Conservation (phyloP, 2,329 filamentous ascomycete genomes). For the Ilyonectria destructans region DNA sequence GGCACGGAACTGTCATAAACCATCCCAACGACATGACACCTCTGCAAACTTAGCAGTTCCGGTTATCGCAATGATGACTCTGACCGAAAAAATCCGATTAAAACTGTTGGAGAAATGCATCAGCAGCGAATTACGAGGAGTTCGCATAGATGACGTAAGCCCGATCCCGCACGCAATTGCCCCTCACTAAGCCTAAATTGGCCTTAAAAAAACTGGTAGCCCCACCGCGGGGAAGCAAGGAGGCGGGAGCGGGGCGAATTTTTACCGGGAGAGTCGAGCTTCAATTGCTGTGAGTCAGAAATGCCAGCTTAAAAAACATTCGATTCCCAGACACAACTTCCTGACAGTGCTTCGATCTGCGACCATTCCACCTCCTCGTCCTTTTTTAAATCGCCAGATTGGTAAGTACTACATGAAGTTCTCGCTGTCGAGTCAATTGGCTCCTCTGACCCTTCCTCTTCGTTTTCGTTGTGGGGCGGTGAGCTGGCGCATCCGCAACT, state of each 20-base stretch:
- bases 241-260: constrained; percentile 45
- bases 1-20: too few relatives aligned
- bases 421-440: constrained; percentile 5
- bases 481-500: constrained; percentile 12
- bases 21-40: too few relatives aligned
- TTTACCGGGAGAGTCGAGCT: constrained; percentile 37
- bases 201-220: constrained; percentile 1
- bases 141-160: not conserved
- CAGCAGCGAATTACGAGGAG: not conserved
- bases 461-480: constrained; percentile 20
- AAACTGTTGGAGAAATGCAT: not conserved
- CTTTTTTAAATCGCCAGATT: not conserved
- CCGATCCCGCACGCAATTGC: constrained; percentile 14
- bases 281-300: constrained; percentile 47
- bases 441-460: constrained; percentile 10
- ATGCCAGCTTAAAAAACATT: constrained; percentile 5
- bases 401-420: constrained; percentile 14
- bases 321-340: constrained; percentile 6
- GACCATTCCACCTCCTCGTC: not conserved
- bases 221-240: constrained; percentile 19
- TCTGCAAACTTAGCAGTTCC: not conserved
- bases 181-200: constrained; percentile 16
- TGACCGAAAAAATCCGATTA: not conserved
- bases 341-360: constrained; percentile 3
- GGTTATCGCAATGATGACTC: not conserved